Evolutionary conservation across 1,284 basidiomycete genomes (phyloP), one percentile per base, ranked within the genome.

Genomic region (Cystobasidiaceae sp.): DNA sequence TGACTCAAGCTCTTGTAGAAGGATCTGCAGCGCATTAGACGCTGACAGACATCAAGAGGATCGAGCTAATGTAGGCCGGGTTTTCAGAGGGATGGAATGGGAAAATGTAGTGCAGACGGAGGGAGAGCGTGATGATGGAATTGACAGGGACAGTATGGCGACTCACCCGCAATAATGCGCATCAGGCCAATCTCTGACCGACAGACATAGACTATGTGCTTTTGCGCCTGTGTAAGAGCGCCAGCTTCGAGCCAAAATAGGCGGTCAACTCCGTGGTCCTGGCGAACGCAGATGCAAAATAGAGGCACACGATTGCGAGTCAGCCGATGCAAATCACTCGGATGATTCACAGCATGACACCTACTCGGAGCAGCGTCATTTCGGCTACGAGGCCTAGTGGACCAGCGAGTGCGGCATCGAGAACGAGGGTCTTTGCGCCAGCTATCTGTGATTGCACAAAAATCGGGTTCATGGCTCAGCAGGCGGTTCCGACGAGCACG

Each of bases 221-320:
- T 85, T 3, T 93, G 93, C 2, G 90, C 88, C 44, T 85, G 84
- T 45, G 75, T 67, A 59, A 96, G 78, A 9, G 89, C 86, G 28
- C 91, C 92, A 7, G 85, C 75, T 77, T 98, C 96, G 27, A 98
- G 85, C 96, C 96, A 99, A 78, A 96, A 97, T 88, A 99, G 94
- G 81, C 96, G 96, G 79, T 97, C 94, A 3, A 98, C 93, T 3
- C 92, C 93, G 83, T 97, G 93, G 76, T 97, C 90, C 89, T 97
- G 72, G 62, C 66, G 52, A n/a, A n/a, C n/a, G n/a, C n/a, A n/a
- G n/a, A n/a, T n/a, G n/a, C n/a, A n/a, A 21, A 19, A 30, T 9
- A 25, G 17, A n/a, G 45, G 28, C 15, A 30, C 28, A 15, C 11
- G 23, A 9, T 17, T 23, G 34, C 49, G 28, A 25, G 45, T 39